Conservation (phyloP, 345 rosid genomes). For the Eucalyptus victrix region DNA sequence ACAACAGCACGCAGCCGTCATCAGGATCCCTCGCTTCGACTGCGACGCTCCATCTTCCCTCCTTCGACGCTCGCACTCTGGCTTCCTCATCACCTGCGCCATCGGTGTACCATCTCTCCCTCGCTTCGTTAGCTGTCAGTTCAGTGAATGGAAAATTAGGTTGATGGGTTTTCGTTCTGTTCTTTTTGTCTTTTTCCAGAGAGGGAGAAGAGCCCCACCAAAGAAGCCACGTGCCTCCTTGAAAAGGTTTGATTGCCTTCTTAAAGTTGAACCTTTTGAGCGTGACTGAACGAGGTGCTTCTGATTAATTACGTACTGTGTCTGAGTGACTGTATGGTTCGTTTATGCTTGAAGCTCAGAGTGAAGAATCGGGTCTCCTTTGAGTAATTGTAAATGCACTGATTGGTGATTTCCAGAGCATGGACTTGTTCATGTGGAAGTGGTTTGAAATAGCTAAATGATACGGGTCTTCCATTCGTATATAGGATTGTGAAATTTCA, state of each 20-base stretch:
- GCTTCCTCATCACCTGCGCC: constrained; percentile 74
- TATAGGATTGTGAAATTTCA: neutral
- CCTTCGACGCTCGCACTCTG: constrained; percentile 63
- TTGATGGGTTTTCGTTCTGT: neutral
- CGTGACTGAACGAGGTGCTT: neutral
- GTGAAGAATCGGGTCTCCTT: neutral
- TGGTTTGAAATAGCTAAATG: neutral
- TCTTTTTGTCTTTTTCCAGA: constrained; percentile 12
- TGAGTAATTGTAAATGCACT: neutral
- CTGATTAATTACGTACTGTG: neutral
- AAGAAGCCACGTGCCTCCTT: constrained; percentile 71
- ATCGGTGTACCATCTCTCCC: constrained; percentile 16
- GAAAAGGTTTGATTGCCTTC: constrained; percentile 28
- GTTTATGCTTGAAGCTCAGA: neutral
- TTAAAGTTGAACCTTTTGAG: neutral
- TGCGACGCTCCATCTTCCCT: constrained; percentile 65
- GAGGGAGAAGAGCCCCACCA: constrained; percentile 86
- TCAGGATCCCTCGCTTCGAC: constrained; percentile 65
- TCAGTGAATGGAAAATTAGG: neutral
- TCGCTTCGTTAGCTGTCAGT: neutral
- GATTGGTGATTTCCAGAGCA: neutral
- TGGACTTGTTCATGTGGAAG: neutral
- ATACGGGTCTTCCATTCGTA: neutral
- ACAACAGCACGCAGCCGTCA: constrained; percentile 38
- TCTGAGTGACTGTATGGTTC: neutral